phyloP scores from a whole-genome alignment of 202 grass and related monocot species.

The Dendrocalamus latiflorus region DNA sequence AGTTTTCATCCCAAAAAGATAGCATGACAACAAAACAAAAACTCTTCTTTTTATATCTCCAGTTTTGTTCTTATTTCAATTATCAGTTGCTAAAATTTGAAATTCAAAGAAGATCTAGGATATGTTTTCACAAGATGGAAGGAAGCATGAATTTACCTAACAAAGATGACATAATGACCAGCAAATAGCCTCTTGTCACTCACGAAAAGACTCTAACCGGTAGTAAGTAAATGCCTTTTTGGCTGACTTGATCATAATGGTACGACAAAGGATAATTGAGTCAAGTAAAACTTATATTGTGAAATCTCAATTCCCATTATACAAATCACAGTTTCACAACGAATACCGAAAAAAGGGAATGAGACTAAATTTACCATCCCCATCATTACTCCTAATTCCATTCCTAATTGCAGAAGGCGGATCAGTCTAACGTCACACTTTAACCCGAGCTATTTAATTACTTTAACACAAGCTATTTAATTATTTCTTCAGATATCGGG shows the following conservation, averaged over 20 bases:
- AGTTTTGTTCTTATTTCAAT: not conserved
- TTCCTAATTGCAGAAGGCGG: too few species aligned
- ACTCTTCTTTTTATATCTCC: not conserved
- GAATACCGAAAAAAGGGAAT: too few species aligned
- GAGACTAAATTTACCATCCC: too few species aligned
- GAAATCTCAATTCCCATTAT: too few species aligned
- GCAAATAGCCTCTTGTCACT: slow-evolving; percentile 92
- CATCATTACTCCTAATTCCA: too few species aligned
- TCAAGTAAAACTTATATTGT: too few species aligned
- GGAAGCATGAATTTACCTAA: slow-evolving; percentile 51
- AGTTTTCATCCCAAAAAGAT: too few species aligned
- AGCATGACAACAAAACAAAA: not conserved
- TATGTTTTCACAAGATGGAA: slow-evolving; percentile 23
- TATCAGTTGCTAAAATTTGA: not conserved
- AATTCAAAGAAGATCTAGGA: not conserved
- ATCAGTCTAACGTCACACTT: too few species aligned
- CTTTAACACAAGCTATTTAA: too few species aligned
- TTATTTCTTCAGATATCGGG: not conserved
- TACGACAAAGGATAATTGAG: too few species aligned
- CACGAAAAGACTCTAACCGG: slow-evolving; percentile 94
- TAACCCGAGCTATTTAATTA: too few species aligned
- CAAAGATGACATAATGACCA: slow-evolving; percentile 93
- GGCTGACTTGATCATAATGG: slow-evolving; percentile 68
- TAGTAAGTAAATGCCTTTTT: slow-evolving; percentile 90
- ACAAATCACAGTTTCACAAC: too few species aligned